A percentile compares a stretch with the other conserved stretches of the same genome.
These are phyloP conservation scores for Dictyostelium purpureum DNA, from an alignment of 78 protist genomes.

Conservation along the genomic window DNA sequence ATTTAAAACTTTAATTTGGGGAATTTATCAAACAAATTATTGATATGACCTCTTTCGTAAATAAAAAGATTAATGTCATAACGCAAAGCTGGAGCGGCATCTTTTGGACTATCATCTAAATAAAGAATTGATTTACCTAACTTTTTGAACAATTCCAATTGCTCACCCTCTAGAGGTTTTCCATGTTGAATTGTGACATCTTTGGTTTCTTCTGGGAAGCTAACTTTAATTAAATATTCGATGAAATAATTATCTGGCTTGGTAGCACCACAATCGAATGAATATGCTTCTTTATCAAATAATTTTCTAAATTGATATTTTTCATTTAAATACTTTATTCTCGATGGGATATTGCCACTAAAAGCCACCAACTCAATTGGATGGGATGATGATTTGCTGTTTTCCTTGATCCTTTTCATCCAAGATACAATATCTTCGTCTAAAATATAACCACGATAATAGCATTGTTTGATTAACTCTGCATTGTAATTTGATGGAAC, in stretches of 20 bases:
- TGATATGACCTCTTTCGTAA: slow-evolving; percentile 48
- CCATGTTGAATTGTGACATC: not conserved
- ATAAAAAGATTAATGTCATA: slow-evolving; percentile 19
- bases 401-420: not conserved
- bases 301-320: slow-evolving; percentile 23
- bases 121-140: slow-evolving; percentile 18
- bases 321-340: slow-evolving; percentile 46
- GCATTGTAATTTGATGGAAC: slow-evolving; percentile 35
- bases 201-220: slow-evolving; percentile 14
- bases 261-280: slow-evolving; percentile 29
- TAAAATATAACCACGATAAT: slow-evolving; percentile 28
- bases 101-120: slow-evolving; percentile 54
- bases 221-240: slow-evolving; percentile 16
- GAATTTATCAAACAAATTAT: not conserved
- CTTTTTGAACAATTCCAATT: not conserved
- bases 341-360: slow-evolving; percentile 56
- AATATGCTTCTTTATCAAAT: slow-evolving; percentile 51
- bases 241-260: slow-evolving; percentile 41
- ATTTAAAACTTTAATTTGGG: not conserved
- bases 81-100: slow-evolving; percentile 11
- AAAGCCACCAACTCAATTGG: slow-evolving; percentile 16
- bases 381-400: not conserved
- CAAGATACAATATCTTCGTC: slow-evolving; percentile 19
- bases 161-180: not conserved
- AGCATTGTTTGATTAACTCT: slow-evolving; percentile 17